Base-by-base conservation (phyloP, 2,329 filamentous ascomycete genomes). In the Paraphaeosphaeria sporulosa region DNA sequence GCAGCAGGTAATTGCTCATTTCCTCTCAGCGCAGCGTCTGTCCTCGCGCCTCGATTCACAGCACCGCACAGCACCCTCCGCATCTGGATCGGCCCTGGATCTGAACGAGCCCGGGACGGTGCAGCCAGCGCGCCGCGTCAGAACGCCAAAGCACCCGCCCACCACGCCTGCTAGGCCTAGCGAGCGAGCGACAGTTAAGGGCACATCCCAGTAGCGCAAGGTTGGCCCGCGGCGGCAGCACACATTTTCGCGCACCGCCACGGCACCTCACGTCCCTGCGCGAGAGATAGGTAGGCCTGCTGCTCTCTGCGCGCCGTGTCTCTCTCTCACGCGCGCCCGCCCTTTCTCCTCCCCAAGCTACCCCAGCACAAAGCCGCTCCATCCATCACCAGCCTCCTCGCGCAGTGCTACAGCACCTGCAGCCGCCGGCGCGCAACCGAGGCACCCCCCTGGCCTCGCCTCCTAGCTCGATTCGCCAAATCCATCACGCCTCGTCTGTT, bases 1-100 rank as follows among this genome's bases (percentile, higher is more conserved):
- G 49, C 19, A 40, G 49, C 49, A 40, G 21, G 63, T 59, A 49
- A 58, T 44, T 60, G 53, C 23, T 47, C 23, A 2, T 8, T 8
- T n/a, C 38, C n/a, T 17, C 38, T 5, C 15, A 27, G 25, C 25
- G 25, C 25, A 27, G 3, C 19, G 42, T 23, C 21, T 44, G 38
- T 32, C 23, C 51, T 30, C 38, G 51, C 64, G 64, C 61, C 48
- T 47, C 48, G 25, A 54, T 62, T 53, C 57, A 60, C 30, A 32
- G 30, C 25, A 27, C 25, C 25, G 30, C 58, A 59, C 68, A 65
- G 62, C 55, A 50, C 30, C 6, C 38, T 27, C 61, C 51, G 58
- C 51, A 34, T 54, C 51, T 54, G 38, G 51, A 54, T 43, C 30
- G 17, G 36, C 38, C 36, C 44, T 55, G 40, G 30, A 47, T 19